phyloP scores from a whole-genome alignment of 2,329 filamentous ascomycete genomes.

The Arthrocladium fulminans region DNA sequence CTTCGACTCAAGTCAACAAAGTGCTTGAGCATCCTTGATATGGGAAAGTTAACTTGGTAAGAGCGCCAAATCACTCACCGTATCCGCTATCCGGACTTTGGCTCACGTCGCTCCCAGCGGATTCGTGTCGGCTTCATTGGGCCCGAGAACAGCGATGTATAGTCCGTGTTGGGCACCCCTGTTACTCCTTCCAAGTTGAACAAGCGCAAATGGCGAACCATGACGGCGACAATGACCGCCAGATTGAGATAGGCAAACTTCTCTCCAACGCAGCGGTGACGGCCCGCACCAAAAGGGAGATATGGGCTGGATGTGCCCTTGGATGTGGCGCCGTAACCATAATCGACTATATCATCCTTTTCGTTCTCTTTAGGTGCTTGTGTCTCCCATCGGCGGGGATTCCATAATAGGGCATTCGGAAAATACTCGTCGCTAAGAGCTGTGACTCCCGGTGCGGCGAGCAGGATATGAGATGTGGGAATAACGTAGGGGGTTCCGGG shows the following conservation, averaged over 20 bases:
- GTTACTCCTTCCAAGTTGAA: conserved; percentile 62
- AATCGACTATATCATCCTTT: conserved; percentile 70
- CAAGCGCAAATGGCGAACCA: conserved; percentile 74
- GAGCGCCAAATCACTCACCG: neutral
- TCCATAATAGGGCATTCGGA: conserved; percentile 72
- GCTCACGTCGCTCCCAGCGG: conserved; percentile 2
- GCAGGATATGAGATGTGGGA: conserved; percentile 68
- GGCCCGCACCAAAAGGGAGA: conserved; percentile 84
- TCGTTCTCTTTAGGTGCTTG: conserved; percentile 44
- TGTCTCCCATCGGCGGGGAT: conserved; percentile 81
- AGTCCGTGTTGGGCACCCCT: conserved; percentile 60
- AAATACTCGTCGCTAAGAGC: conserved; percentile 66
- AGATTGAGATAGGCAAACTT: conserved; percentile 92
- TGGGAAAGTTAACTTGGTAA: neutral
- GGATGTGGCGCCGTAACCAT: conserved; percentile 85
- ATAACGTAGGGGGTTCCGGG: conserved; percentile 60
- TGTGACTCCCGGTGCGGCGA: conserved; percentile 77
- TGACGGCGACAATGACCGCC: conserved; percentile 68
- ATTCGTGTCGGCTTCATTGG: conserved; percentile 51
- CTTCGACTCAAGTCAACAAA: neutral
- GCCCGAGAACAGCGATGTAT: conserved; percentile 58
- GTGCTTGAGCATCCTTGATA: neutral
- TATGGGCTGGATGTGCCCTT: conserved; percentile 87
- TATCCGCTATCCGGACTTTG: neutral
- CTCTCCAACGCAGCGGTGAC: conserved; percentile 92